Evolutionary conservation across 164 flowering plant genomes (phyloP), one percentile per base, ranked within the genome.

Genomic region (Nymphaea colorata): DNA sequence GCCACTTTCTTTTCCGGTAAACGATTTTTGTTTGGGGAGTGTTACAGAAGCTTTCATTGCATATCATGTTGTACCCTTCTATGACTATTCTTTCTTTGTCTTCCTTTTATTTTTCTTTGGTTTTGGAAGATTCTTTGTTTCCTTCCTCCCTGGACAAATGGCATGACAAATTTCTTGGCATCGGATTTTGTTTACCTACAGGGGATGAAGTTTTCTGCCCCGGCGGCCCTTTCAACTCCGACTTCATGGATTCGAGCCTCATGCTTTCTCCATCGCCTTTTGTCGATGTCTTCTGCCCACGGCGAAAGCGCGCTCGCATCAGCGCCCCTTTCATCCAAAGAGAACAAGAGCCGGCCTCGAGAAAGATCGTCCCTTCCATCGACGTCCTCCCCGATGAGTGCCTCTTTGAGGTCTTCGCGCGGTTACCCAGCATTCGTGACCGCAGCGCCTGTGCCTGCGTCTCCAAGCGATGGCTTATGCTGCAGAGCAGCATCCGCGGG

Each of bases 361-460:
- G 16, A 61, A 61, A 25, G 63, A 61, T 16, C 17, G 53, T 45
- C 53, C 70, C 73, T 12, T 84, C 89, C 15, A 82, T 89, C 71
- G 92, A 89, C 36, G 79, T 78, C 71, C 84, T 89, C 47, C 93
- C 93, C 0, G 93, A 89, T 67, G 96, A 89, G 71, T 87, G 92
- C 71, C 83, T 89, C 57, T 87, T 86, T 73, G 96, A 89, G 81
- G 79, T 89, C 68, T 78, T 89, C 80, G 78, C 81, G 76, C 70
- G 92, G 65, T 66, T 89, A 78, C 81, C 85, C 55, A 80, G 78
- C 36, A 83, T 75, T 51, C 77, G 81, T 68, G 90, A 83, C 72
- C 79, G 82, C 73, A 81, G 90, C 66, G 67, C 80, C 59, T 86
- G 84, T 66, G 90, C 93, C 66, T 77, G 78, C 66, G 96, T 89